Evolutionary conservation across 805 yeast species (phyloP).

Genomic region (Spathaspora gorwiae): DNA sequence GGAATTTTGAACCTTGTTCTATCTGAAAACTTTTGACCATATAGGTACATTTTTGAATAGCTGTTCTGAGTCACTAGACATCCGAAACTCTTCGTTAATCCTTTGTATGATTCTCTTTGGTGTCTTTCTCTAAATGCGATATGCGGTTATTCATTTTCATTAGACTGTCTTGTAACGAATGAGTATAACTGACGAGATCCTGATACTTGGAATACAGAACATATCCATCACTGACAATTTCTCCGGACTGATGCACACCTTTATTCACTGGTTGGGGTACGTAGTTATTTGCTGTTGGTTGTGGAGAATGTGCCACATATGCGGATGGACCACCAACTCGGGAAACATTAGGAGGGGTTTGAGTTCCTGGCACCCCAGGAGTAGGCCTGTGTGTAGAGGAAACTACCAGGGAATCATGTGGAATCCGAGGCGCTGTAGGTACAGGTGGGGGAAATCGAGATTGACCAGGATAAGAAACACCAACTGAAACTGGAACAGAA

Average conservation of each 20-base stretch:
- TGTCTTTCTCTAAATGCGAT: constrained; percentile 22
- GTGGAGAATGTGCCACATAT: no score
- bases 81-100: no score
- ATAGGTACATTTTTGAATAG: no score
- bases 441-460: neutral
- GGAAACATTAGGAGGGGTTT: no score
- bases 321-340: no score
- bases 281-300: no score
- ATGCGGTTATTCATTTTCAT: constrained; percentile 23
- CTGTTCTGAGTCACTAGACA: no score
- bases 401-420: neutral
- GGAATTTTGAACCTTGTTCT: no score
- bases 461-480: neutral
- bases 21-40: no score
- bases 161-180: constrained; percentile 25
- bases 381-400: neutral
- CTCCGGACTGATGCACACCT: no score
- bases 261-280: no score
- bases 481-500: neutral
- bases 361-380: no score
- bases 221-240: constrained; percentile 5
- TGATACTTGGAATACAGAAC: constrained; percentile 28
- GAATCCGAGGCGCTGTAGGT: neutral
- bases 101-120: constrained; percentile 8
- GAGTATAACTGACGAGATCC: constrained; percentile 31